Base-by-base conservation (phyloP, 163 green algal genomes). In the Chloromonas sp. region DNA sequence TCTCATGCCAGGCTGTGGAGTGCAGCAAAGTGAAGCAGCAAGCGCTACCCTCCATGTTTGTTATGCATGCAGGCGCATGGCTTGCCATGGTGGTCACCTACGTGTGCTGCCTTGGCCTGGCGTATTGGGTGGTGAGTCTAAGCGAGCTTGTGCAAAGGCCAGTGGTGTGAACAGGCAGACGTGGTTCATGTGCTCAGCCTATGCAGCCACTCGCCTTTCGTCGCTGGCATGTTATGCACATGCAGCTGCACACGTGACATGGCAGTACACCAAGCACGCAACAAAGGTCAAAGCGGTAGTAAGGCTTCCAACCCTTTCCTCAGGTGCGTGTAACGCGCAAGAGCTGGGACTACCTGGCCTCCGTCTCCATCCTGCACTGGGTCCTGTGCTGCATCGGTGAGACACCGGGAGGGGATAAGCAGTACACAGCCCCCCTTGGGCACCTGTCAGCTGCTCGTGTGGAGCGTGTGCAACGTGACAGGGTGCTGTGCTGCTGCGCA, bases 51-150 rank as follows among this genome's bases (percentile, higher is more conserved):
- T 76, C 8, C 66, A 76, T 76, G 66, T 76, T 76, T 76, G 36
- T 36, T 36, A 36, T 36, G 36, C 36, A 36, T 58, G 57, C 83
- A 91, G 88, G 88, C 1, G 84, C 88, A 58, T 91, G 88, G 88
- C 82, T 91, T 79, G 85, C 88, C 1, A 89, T 89, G 88, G 84
- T 89, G 1, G 61, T 91, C 60, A 91, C 88, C 5, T 89, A 85
- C 82, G 3, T 78, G 3, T 80, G 70, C 70, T 84, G 62, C 36
- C 82, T 91, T 59, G 81, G 71, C 1, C 85, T 89, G 71, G 86
- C 88, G 8, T 91, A 88, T 66, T 82, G 79, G 3, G 82, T 89
- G 1, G 83, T 91, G 62, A 71, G 60, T 58, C 5, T 59, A 14
- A 58, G 71, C 36, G 36, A 36, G 36, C 36, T 36, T 79, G 71